These are phyloP conservation scores for Jackrogersella multiformis DNA, from an alignment of 495 filamentous ascomycete species.

Conservation along the genomic window DNA sequence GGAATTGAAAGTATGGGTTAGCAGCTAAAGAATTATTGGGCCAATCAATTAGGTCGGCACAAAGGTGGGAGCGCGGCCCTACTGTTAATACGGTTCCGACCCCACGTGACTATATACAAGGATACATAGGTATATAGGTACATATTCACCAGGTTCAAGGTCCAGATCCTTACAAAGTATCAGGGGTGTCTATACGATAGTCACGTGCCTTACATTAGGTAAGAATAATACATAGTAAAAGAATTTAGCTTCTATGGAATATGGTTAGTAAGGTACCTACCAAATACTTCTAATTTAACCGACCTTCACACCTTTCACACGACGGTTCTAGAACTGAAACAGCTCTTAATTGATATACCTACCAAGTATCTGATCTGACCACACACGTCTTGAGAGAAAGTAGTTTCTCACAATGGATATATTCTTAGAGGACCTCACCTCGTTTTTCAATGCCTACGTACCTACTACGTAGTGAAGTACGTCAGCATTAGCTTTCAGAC, in stretches of 20 bases:
- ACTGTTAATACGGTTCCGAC: conserved; percentile 24
- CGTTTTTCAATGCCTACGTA: conserved; percentile 5
- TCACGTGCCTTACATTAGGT: background rate
- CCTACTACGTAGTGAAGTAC: conserved; percentile 18
- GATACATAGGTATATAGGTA: background rate
- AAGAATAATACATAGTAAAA: background rate
- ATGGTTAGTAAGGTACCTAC: no score
- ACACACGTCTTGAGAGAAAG: background rate
- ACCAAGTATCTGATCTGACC: no score
- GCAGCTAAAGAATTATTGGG: background rate
- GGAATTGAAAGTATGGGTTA: conserved; percentile 28
- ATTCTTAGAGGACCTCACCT: background rate
- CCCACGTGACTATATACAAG: conserved; percentile 15
- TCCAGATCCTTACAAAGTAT: no score
- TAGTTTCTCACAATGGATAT: background rate
- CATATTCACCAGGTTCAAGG: no score
- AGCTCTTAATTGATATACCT: background rate
- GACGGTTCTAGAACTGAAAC: conserved; percentile 12
- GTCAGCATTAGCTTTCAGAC: conserved; percentile 22
- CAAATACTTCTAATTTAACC: background rate
- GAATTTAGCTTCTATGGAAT: background rate
- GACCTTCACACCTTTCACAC: background rate
- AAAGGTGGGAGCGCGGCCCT: background rate
- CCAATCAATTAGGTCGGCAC: conserved; percentile 10
- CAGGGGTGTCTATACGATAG: no score